Evolutionary conservation across 1,139 yeast genomes (phyloP), one percentile per base, ranked within the genome.

Genomic region (Nakaseomyces sp.): DNA sequence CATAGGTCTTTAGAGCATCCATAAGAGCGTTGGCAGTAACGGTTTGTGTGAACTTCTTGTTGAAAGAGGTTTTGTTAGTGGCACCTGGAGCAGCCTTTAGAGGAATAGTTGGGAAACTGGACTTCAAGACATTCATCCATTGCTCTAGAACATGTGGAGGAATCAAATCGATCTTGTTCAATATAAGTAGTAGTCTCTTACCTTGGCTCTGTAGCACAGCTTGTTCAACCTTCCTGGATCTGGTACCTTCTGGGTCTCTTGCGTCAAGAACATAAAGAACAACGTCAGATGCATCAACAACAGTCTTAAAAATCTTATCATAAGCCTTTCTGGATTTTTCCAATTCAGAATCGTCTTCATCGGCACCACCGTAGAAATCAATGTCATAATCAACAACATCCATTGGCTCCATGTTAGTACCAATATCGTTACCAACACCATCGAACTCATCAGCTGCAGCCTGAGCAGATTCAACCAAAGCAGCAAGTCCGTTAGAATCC

Each of bases 161-260:
- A 47, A 91, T 77, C 57, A 91, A 75, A 68, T 91, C 99, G 50
- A 91, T 87, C 66, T 91, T 91, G 71, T 91, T 91, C 56, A 91
- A 70, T 33, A 91, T 77, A 55, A 87, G 77, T 45, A 91, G 82
- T 52, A 93, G 73, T 62, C 96, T 77, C 67, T 91, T 91, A 47
- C 85, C 85, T 50, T 79, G 81, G 54, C 79, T 76, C 58, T 84
- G 83, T 50, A 89, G 69, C 32, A 91, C 89, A 1, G 94, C 86
- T 61, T 86, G 83, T 69, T 91, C 99, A 32, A 91, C 93, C 61
- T 79, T 86, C 61, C 80, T 78, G 10, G 96, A 88, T 61, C 99
- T 77, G 4, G 98, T 91, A 28, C 89, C 80, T 64, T 86, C 96
- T 43, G 99, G 98, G 66, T 91, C 96, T 65, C 99, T 80, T 3